Base-by-base conservation (phyloP, 2,329 filamentous ascomycete genomes). In the Neofusicoccum umdonicola region DNA sequence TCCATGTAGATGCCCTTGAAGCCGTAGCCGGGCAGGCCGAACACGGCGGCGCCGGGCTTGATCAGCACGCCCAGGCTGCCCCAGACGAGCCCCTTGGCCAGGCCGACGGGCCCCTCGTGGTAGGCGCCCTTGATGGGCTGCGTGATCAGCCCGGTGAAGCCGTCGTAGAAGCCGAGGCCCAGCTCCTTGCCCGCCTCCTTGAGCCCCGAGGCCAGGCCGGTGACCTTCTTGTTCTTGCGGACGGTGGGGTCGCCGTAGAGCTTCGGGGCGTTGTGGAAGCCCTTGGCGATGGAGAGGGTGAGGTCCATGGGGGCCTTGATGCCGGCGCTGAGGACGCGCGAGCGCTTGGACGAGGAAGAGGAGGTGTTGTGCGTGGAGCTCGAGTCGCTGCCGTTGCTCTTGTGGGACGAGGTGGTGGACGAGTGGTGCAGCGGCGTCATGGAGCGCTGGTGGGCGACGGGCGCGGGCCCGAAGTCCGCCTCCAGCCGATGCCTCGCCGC, bases 171-270 rank as follows among this genome's bases (percentile, higher is more conserved):
- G 3, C 88, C 88, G 65, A 85, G 87, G 0, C 83, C 74, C 35
- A 90, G 84, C 72, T 89, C 88, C 65, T 83, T 78, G 6, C 86
- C 80, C 0, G 87, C 87, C 0, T 88, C 88, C 45, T 81, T 81
- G n/a, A 79, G 77, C 0, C 88, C 89, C 1, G 87, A 90, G 57
- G 82, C 80, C 65, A 90, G 82, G 2, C 88, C 89, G 0, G 87
- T 90, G 48, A 91, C 85, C 7, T 87, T 83, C 1, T 82, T 82
- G 1, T 87, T 86, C 1, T 83, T 82, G 3, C 89, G 83, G 1
- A 91, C 89, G 1, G 88, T 90, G 54, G 86, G 83, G 69, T 91
- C 89, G 13, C 88, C 88, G 68, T 91, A 91, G 0, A 91, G 80
- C 2, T 87, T 83, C 1, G 88, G 88, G 0, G 87, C 87, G 68